phyloP scores from a whole-genome alignment of 768 basidiomycete genomes.

The Psilocybe azurescens region DNA sequence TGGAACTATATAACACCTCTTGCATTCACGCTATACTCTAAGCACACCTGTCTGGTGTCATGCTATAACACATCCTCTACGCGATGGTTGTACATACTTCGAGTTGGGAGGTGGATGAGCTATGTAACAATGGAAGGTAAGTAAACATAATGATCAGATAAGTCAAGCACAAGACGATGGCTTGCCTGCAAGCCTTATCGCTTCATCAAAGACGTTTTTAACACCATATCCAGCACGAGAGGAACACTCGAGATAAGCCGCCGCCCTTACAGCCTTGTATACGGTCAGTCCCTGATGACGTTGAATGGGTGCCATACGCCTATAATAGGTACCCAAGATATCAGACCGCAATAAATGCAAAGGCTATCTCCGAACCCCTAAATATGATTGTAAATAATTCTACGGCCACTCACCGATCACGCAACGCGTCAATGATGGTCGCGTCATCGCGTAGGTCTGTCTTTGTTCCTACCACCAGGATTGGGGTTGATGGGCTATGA shows the following conservation, averaged over 20 bases:
- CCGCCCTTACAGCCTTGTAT: neutral
- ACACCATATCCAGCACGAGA: neutral
- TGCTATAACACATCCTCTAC: too few species aligned
- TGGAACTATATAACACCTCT: too few species aligned
- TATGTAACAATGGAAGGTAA: too few species aligned
- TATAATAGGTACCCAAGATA: neutral
- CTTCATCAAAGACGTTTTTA: conserved; percentile 7
- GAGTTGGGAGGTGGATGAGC: too few species aligned
- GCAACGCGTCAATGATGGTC: neutral
- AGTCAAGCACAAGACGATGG: too few species aligned
- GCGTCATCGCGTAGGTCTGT: conserved; percentile 6
- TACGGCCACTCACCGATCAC: neutral
- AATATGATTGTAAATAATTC: neutral
- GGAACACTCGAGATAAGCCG: conserved; percentile 8
- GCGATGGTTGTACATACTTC: too few species aligned
- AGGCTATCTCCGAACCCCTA: too few species aligned
- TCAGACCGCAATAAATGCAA: too few species aligned
- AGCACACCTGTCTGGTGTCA: too few species aligned
- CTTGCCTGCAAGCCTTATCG: conserved; percentile 3
- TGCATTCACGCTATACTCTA: too few species aligned
- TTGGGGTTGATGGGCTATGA: neutral
- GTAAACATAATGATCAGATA: too few species aligned
- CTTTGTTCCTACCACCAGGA: conserved; percentile 8
- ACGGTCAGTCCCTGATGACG: neutral
- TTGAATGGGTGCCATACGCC: neutral